Conservation (phyloP, 345 rosid species). For the Linum usitatissimum region DNA sequence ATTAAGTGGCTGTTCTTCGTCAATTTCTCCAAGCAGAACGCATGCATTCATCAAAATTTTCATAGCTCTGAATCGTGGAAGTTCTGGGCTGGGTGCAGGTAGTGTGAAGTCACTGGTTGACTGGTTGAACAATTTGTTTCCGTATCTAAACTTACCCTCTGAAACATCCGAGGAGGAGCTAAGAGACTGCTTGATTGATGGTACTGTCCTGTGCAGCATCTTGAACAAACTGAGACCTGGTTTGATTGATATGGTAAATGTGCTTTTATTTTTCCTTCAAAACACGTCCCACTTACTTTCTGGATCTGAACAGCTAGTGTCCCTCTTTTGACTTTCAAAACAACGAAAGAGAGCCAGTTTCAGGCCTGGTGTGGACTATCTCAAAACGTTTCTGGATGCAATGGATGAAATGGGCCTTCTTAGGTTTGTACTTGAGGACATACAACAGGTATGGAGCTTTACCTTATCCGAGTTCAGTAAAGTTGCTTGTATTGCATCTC, state of each 20-base stretch:
- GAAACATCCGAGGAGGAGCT: slow-evolving; percentile 56
- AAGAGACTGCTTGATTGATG: slow-evolving; percentile 52
- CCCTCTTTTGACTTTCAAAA: slow-evolving; percentile 6
- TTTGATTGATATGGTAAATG: slow-evolving; percentile 40
- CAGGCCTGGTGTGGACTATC: slow-evolving; percentile 29
- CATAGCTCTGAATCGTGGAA: background rate
- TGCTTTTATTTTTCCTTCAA: background rate
- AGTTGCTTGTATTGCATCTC: slow-evolving; percentile 1
- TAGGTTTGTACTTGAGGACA: slow-evolving; percentile 48
- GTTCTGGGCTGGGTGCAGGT: slow-evolving; percentile 24
- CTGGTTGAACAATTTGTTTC: slow-evolving; percentile 56
- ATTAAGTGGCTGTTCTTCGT: background rate
- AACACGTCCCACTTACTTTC: background rate
- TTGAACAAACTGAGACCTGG: slow-evolving; percentile 54
- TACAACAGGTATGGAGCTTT: slow-evolving; percentile 38
- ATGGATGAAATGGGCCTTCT: slow-evolving; percentile 68
- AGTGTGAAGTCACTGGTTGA: slow-evolving; percentile 38
- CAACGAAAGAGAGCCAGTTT: slow-evolving; percentile 27
- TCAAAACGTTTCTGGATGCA: slow-evolving; percentile 43
- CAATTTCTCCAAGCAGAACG: background rate
- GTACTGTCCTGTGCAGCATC: slow-evolving; percentile 51
- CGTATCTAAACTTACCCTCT: slow-evolving; percentile 41
- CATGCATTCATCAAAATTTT: no score
- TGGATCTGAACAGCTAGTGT: background rate
- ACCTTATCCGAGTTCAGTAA: background rate